phyloP scores from a whole-genome alignment of 345 rosid genomes.

The Eucalyptus marginata region DNA sequence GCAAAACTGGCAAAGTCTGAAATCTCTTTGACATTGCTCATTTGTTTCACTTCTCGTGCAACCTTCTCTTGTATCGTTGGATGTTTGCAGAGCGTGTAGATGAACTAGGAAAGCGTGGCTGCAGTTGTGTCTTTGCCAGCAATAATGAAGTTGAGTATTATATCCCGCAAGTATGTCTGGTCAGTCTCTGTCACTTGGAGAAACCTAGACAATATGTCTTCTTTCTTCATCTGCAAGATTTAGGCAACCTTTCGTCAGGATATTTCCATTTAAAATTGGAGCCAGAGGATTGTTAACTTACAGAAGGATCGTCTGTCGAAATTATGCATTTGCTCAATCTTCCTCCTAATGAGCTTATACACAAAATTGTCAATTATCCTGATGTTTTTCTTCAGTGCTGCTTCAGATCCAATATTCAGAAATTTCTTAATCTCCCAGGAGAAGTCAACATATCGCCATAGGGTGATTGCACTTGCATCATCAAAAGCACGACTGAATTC shows the following conservation, averaged over 20 bases:
- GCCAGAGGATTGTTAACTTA: conserved; percentile 3
- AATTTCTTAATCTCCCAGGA: conserved; percentile 41
- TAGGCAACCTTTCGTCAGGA: neutral
- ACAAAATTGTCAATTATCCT: conserved; percentile 26
- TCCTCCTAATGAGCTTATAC: conserved; percentile 31
- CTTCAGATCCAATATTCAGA: conserved; percentile 50
- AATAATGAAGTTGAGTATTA: conserved; percentile 42
- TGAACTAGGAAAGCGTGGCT: conserved; percentile 45
- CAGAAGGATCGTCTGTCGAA: conserved; percentile 9
- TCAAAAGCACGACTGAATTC: conserved; percentile 40
- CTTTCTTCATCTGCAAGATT: conserved; percentile 26
- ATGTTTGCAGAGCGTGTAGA: conserved; percentile 35
- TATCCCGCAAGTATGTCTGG: conserved; percentile 32
- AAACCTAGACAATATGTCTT: conserved; percentile 50
- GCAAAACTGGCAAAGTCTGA: conserved; percentile 10
- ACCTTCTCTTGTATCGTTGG: conserved; percentile 39
- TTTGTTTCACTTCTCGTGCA: conserved; percentile 23
- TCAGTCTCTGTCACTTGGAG: conserved; percentile 26
- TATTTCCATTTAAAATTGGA: neutral
- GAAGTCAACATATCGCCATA: conserved; percentile 37
- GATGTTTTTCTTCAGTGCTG: conserved; percentile 24
- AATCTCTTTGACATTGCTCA: neutral
- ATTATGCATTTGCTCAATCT: conserved; percentile 25
- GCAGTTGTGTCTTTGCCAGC: conserved; percentile 74
- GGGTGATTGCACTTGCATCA: conserved; percentile 36